Base-by-base conservation (phyloP, 805 yeast genomes). In the Blastobotrys peoriensis region DNA sequence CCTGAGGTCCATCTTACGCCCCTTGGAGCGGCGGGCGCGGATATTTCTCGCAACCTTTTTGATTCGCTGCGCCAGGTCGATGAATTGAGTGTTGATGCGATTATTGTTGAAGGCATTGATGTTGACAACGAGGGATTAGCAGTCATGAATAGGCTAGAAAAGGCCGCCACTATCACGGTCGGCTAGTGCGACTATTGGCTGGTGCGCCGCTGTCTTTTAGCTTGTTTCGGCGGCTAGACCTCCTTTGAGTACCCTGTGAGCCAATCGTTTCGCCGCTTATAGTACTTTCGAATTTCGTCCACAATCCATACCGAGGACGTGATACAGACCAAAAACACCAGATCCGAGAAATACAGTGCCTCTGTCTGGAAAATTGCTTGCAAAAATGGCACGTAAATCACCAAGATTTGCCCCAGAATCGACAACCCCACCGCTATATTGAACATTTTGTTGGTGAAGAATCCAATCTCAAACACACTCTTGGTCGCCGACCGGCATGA, bases 321-420 rank as follows among this genome's bases (percentile, higher is more conserved):
- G 27, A 89, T 66, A 13, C 67, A 48, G 3, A 76, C 49, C 57
- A 91, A 73, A 54, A 79, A 79, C 13, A 78, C 33, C 56, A 91
- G 64, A 62, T 93, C 99, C 13, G 73, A 66, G 5, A 88, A 59
- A 39, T 76, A 69, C 47, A 93, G 71, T 0, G 96, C 87, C 66
- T 93, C 99, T 3, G 99, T 93, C 62, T 93, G 96, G 75, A 93
- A 93, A 45, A 93, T 78, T 5, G 78, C 62, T 67, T 93, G 98
- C 73, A 93, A 85, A 57, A 89, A 88, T 48, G 97, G 96, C 36
- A 91, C 75, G 62, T 93, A 93, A 45, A 93, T 82, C 13, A 96
- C 98, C 62, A 94, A 84, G 50, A 93, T 63, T 67, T 93, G 98
- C 9, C 98, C 98, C 40, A 86, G 42, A 34, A 93, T 63, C 1